Evolutionary conservation across 176 grass and related monocot species (phyloP), one percentile per base, ranked within the genome.

Genomic region (Zizania latifolia): DNA sequence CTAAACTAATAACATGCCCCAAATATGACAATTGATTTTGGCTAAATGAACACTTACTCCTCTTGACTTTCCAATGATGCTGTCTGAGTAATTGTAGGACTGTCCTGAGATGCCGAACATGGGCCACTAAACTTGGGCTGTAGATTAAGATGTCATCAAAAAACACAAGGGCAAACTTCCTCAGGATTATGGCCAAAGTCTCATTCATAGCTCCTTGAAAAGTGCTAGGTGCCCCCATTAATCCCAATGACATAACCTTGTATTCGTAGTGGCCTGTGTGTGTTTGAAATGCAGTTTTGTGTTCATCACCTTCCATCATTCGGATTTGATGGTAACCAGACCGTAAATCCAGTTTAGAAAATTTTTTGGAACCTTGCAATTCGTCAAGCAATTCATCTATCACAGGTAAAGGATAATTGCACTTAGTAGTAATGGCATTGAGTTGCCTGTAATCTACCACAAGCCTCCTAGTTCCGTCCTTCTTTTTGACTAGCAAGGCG

Each of bases 41-140:
- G 1, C 14, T 21, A 56, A 56, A 56, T 3, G 53, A 24, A 1
- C 53, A 56, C 8, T 56, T 24, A 8, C 2, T 10, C 0, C 2
- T 2, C 11, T 56, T 56, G 0, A 11, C 55, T 11, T 28, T 13
- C 9, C 24, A 13, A 2, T 58, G 1, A 4, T 28, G 2, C 12
- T 58, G 1, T 3, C 0, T 2, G 1, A 13, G 24, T 0, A 58
- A 0, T 0, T 28, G 0, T 0, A 58, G 4, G 4, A 58, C 55
- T 13, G 1, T 2, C 0, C 3, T 19, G 3, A 50, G 3, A n/a
- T 11, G 10, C 6, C 6, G 34, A 36, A 36, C 34, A 36, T 40
- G 38, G 10, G 38, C 10, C 2, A 0, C 9, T 1, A 40, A 2
- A 2, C 12, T 0, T 11, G 3, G 34, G 2, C 10, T 40, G 9